phyloP scores from a whole-genome alignment of 306 rosid genomes.

The Potentilla sterilis region DNA sequence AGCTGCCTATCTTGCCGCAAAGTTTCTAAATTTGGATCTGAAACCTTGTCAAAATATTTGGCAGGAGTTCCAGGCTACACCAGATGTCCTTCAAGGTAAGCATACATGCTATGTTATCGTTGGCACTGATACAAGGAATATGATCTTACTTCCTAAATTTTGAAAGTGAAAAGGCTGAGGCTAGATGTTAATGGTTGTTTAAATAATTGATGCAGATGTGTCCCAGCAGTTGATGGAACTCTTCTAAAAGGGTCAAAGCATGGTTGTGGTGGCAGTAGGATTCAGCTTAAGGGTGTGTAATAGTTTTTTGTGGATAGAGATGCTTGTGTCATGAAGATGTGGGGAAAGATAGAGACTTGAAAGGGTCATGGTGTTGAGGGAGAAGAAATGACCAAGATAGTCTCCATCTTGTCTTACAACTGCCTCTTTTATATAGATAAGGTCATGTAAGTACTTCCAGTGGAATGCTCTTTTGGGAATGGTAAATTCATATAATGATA shows the following conservation, averaged over 20 bases:
- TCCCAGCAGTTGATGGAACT: conserved; percentile 95
- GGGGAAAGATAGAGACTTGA: background rate
- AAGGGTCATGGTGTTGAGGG: background rate
- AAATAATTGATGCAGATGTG: conserved; percentile 66
- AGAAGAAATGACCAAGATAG: background rate
- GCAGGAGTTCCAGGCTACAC: conserved; percentile 89
- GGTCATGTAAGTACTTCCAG: background rate
- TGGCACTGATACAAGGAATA: background rate
- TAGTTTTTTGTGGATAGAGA: background rate
- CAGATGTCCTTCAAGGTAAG: conserved; percentile 86
- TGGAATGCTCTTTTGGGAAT: background rate
- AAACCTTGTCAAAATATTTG: conserved; percentile 62
- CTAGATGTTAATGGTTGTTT: background rate
- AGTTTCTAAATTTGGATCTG: conserved; percentile 76
- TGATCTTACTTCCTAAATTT: background rate
- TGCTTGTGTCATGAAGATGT: background rate
- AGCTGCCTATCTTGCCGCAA: conserved; percentile 86
- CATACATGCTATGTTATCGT: background rate
- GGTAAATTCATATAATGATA: conserved; percentile 2
- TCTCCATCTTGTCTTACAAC: background rate
- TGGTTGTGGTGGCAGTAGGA: conserved; percentile 1
- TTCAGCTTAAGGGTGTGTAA: background rate
- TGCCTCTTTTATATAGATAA: background rate
- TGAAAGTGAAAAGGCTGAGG: background rate
- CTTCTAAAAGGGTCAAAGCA: conserved; percentile 32